These are phyloP conservation scores for Spergularia azorica DNA, from an alignment of 179 eudicot genomes.

Conservation along the genomic window DNA sequence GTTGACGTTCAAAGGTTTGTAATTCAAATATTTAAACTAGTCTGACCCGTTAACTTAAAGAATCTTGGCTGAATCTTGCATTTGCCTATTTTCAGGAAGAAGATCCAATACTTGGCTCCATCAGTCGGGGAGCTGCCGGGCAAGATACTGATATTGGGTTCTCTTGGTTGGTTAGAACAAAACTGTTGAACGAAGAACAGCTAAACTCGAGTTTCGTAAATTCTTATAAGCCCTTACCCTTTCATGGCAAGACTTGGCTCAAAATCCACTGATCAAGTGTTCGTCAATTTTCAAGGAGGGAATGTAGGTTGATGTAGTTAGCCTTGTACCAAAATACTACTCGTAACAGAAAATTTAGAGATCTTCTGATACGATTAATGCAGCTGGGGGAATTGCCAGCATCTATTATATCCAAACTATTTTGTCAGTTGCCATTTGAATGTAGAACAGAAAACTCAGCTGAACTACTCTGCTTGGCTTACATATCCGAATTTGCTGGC, in stretches of 20 bases:
- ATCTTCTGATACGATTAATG: no score
- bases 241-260: not conserved
- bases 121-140: conserved; percentile 82
- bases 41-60: not conserved
- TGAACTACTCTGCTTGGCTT: no score
- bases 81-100: conserved; percentile 53
- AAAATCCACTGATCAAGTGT: not conserved
- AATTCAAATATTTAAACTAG: not conserved
- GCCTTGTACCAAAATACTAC: not conserved
- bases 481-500: no score
- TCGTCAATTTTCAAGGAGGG: not conserved
- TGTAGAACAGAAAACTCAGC: no score
- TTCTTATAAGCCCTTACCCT: not conserved
- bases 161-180: conserved; percentile 66
- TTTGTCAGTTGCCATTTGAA: no score
- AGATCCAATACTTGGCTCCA: conserved; percentile 85
- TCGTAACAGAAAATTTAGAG: no score
- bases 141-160: conserved; percentile 71
- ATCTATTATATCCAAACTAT: no score
- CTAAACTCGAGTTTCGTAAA: not conserved
- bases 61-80: not conserved
- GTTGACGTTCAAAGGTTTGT: conserved; percentile 77
- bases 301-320: not conserved
- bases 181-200: not conserved
- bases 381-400: no score